Base-by-base conservation (phyloP, 2,329 filamentous ascomycete species). In the Ampelomyces quisqualis region DNA sequence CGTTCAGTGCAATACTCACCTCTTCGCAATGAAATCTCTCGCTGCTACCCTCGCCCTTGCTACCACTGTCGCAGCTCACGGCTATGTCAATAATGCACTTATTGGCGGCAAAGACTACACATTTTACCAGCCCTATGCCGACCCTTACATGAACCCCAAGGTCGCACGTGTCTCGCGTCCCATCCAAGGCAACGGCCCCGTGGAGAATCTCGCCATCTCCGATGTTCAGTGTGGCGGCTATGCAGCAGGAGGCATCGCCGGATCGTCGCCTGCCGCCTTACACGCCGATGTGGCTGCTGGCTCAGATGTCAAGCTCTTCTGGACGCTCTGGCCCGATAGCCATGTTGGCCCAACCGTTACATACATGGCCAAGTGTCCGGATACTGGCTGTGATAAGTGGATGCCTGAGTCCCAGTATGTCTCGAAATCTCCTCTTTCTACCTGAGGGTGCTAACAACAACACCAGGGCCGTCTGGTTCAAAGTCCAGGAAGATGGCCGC, bases 321-420 rank as follows among this genome's bases (percentile, higher is more conserved):
- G 80, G 79, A 82, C 78, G 1, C 55, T 71, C 2, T 74, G 71
- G 72, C 71, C 72, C 0, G 68, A 71, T 1, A 67, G 60, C 43
- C 77, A 80, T 43, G 66, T 77, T 20, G 79, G 79, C 0, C 78
- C 79, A 1, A 60, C 76, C 1, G 68, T 82, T 40, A 82, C 79
- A 1, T 82, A 82, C 55, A 79, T 82, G 77, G 79, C 79, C 4
- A 68, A 70, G 22, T 82, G 80, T 60, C 77, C 78, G 0, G 73
- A 76, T 29, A 58, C 65, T 0, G 65, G 77, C 1, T 81, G 78
- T 58, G 71, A 73, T 38, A 64, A 66, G 38, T 80, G 71, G 55
- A 61, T 70, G 42, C 77, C 78, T 5, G 73, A 70, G 0, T 71
- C 64, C 7, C 26, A 27, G 62, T 65, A 58, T 55, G 67, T 71